Conservation (phyloP, 2,329 filamentous ascomycete genomes). For the Fusarium humuli region DNA sequence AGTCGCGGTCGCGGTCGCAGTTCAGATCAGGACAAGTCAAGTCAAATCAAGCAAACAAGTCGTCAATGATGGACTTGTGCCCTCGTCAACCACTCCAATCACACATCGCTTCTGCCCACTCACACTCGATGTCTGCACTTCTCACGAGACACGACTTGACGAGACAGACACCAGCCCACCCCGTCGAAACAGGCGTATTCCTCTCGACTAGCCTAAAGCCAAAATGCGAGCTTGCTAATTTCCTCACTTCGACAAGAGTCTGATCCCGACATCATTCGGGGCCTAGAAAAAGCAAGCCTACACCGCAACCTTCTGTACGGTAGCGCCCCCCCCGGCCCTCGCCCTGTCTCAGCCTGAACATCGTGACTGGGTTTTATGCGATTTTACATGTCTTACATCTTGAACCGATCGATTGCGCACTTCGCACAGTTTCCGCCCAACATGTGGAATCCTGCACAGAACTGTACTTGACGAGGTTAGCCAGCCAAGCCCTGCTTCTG, state of each 20-base stretch:
- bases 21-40: neutral
- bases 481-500: neutral
- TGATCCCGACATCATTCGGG: constrained; percentile 40
- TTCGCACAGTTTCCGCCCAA: constrained; percentile 33
- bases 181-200: constrained; percentile 36
- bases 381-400: constrained; percentile 42
- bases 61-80: neutral
- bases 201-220: constrained; percentile 38
- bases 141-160: constrained; percentile 36
- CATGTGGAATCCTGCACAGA: constrained; percentile 28
- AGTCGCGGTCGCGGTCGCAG: neutral
- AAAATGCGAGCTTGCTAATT: constrained; percentile 35
- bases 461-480: constrained; percentile 24
- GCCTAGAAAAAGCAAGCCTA: constrained; percentile 37
- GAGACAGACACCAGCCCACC: constrained; percentile 38
- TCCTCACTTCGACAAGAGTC: constrained; percentile 13
- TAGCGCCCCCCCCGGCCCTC: constrained; percentile 16
- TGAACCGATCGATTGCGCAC: constrained; percentile 45
- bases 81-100: constrained; percentile 2
- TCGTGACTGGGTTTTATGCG: constrained; percentile 42
- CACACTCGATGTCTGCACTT: constrained; percentile 29
- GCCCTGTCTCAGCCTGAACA: constrained; percentile 34
- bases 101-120: constrained; percentile 21
- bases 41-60: constrained; percentile 10
- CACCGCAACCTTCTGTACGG: constrained; percentile 36